Evolutionary conservation across 116 monocot species (phyloP).

Genomic region (Trichopus zeylanicus): DNA sequence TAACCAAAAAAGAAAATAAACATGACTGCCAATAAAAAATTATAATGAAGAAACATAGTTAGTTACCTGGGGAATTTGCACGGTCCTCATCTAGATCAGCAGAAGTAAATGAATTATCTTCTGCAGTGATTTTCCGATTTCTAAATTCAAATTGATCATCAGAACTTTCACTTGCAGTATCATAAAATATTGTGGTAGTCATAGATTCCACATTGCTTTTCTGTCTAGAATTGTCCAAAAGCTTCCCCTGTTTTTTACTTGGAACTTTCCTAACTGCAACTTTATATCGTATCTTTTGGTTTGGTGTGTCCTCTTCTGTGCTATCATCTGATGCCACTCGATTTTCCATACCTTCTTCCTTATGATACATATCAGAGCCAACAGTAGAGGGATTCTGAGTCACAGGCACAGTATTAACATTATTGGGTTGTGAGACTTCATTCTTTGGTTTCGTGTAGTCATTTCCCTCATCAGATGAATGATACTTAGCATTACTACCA

Average conservation of each 20-base stretch:
- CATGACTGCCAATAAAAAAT: too few relatives aligned
- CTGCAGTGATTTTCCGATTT: conserved; percentile 5
- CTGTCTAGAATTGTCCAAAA: conserved; percentile 7
- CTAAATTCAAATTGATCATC: conserved; percentile 19
- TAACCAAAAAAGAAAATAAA: neutral
- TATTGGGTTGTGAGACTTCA: neutral
- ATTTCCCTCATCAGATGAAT: neutral
- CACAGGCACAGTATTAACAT: neutral
- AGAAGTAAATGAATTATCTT: conserved; percentile 29
- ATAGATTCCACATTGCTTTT: conserved; percentile 12
- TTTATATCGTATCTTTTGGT: conserved; percentile 13
- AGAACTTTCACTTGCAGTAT: conserved; percentile 22
- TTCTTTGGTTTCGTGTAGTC: neutral
- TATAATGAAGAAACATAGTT: too few relatives aligned
- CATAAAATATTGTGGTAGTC: conserved; percentile 24
- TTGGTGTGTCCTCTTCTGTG: conserved; percentile 25
- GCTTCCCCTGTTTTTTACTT: conserved; percentile 10
- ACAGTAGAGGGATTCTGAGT: conserved; percentile 11
- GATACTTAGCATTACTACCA: conserved; percentile 9
- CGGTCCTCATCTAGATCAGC: conserved; percentile 20
- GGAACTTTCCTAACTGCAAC: conserved; percentile 48
- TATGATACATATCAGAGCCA: conserved; percentile 4
- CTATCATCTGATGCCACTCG: conserved; percentile 37
- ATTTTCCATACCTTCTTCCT: conserved; percentile 12
- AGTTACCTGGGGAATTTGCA: conserved; percentile 4